Evolutionary conservation across 306 rosid genomes (phyloP).

Genomic region (Gastrolobium villosum): DNA sequence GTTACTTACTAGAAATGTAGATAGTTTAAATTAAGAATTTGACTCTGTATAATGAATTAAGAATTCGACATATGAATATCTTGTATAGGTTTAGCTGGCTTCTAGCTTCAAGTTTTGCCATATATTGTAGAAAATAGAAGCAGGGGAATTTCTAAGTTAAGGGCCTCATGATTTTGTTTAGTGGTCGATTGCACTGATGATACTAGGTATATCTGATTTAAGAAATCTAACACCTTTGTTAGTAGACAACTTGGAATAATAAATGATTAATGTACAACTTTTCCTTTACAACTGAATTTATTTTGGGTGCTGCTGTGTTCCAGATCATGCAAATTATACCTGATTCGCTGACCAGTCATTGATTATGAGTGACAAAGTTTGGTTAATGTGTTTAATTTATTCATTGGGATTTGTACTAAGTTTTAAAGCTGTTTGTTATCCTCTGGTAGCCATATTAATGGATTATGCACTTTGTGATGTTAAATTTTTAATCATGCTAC

Average conservation of each 20-base stretch:
- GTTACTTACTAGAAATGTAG: too few species aligned
- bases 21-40: too few species aligned
- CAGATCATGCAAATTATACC: not conserved
- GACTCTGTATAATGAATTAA: too few species aligned
- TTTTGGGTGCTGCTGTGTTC: slow-evolving; percentile 1
- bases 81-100: slow-evolving; percentile 16
- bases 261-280: slow-evolving; percentile 9
- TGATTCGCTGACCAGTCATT: slow-evolving; percentile 7
- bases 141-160: slow-evolving; percentile 1
- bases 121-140: slow-evolving; percentile 17
- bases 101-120: slow-evolving; percentile 1
- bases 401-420: slow-evolving; percentile 16
- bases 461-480: slow-evolving; percentile 28
- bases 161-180: not conserved
- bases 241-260: not conserved
- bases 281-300: not conserved
- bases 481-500: slow-evolving; percentile 37
- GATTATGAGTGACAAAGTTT: slow-evolving; percentile 31
- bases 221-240: slow-evolving; percentile 19
- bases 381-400: slow-evolving; percentile 40
- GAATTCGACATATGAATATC: not conserved
- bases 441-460: slow-evolving; percentile 32
- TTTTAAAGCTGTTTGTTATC: slow-evolving; percentile 20
- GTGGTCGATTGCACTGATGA: slow-evolving; percentile 43
- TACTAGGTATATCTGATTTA: slow-evolving; percentile 11